Conservation (phyloP, 1,284 basidiomycete genomes). For the Phlebopus sp. region DNA sequence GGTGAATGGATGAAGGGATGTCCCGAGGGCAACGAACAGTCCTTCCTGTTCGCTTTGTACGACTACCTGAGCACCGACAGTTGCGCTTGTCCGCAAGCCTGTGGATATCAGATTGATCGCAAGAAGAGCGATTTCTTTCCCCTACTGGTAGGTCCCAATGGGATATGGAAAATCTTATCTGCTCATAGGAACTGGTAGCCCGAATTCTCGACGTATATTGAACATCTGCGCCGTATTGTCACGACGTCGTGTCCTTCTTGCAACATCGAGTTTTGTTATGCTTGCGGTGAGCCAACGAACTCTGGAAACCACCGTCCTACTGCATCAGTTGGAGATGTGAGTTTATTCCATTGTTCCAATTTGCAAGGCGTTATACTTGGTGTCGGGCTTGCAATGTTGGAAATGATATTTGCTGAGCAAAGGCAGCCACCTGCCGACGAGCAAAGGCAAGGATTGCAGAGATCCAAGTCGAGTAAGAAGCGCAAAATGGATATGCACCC, state of each 20-base stretch:
- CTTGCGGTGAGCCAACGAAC: conserved; percentile 74
- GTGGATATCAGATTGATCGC: conserved; percentile 57
- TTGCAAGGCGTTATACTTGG: conserved; percentile 85
- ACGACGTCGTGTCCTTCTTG: conserved; percentile 65
- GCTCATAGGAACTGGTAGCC: conserved; percentile 42
- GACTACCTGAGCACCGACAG: conserved; percentile 61
- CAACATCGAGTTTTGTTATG: conserved; percentile 69
- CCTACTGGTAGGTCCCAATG: conserved; percentile 60
- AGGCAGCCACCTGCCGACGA: conserved; percentile 40
- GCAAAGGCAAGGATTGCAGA: conserved; percentile 34
- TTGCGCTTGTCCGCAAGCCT: conserved; percentile 71
- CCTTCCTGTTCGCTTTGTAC: conserved; percentile 83
- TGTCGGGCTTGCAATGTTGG: conserved; percentile 78
- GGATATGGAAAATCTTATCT: background rate
- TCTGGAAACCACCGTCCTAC: conserved; percentile 39
- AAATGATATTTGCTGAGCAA: conserved; percentile 64
- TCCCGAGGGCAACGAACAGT: conserved; percentile 88
- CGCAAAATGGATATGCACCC: conserved; percentile 43
- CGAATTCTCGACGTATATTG: conserved; percentile 68
- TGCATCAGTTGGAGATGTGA: conserved; percentile 44
- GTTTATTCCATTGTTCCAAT: conserved; percentile 83
- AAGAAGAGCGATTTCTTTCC: conserved; percentile 78
- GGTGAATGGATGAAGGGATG: conserved; percentile 97
- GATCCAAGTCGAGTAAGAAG: conserved; percentile 46
- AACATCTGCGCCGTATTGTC: conserved; percentile 58